Base-by-base conservation (phyloP, 176 grass and related monocot species). In the Tillandsia fasciculata region DNA sequence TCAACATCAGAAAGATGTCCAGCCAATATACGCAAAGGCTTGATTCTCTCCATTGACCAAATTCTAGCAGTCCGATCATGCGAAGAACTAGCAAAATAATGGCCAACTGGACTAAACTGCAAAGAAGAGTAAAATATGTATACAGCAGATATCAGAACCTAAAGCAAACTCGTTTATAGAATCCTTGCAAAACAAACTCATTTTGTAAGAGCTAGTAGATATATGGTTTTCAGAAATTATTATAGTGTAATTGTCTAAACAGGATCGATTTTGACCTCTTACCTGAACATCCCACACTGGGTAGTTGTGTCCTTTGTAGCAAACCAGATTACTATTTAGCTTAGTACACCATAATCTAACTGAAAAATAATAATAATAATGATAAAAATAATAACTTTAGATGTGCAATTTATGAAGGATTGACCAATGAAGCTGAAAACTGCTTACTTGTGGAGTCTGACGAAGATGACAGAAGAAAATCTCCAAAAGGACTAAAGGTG, bases 1-100 rank as follows among this genome's bases (percentile, higher is more conserved):
- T 97, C 94, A 72, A 92, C 94, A 87, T 97, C 89, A 77, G 94
- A 89, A 73, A 97, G 86, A 87, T 97, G 94, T 23, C 94, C 94
- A 23, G 89, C 82, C 88, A 97, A 89, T 73, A 97, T 89, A 50
- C 94, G 82, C 73, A 97, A 82, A 81, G 94, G 94, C 64, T 97
- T 89, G 54, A 97, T 85, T 90, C 86, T 92, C 71, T 97, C 94
- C 86, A 92, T 87, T 49, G 94, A 92, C 94, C 94, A 97, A 70
- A 97, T 87, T 90, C 89, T 84, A 84, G 89, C 93, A 26, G 93
- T 97, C 78, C 89, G 86, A 69, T 97, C 93, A 87, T 97, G 93
- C 20, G 93, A 97, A 74, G 83, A 83, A 83, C 88, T 97, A 52
- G 93, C 93, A 87, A 92, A 97, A 80, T 97, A 97, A 85, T 97